Conservation (phyloP, 2,329 filamentous ascomycete genomes). For the Cadophora sp. region DNA sequence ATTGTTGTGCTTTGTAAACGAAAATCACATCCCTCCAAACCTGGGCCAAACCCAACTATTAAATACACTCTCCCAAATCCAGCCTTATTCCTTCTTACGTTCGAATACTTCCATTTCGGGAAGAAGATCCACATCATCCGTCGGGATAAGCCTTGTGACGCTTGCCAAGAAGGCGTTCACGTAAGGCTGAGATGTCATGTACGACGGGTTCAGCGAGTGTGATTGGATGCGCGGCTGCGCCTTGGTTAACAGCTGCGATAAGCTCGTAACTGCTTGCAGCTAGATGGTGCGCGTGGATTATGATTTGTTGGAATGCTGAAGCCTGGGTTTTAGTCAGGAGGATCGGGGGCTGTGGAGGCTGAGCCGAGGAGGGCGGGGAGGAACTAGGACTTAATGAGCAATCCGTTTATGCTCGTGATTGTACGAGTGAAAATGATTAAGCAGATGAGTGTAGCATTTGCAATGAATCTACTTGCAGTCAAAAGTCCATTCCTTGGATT, state of each 20-base stretch:
- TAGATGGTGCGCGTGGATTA: neutral
- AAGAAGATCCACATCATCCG: neutral
- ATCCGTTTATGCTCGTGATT: too few relatives aligned
- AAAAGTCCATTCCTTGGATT: too few relatives aligned
- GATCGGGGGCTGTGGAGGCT: neutral
- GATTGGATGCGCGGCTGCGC: conserved; percentile 1
- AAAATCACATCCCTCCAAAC: neutral
- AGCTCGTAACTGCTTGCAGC: neutral
- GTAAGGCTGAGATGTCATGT: conserved; percentile 12
- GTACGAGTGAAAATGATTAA: too few relatives aligned
- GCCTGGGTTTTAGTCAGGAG: neutral
- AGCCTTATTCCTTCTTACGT: neutral
- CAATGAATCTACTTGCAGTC: too few relatives aligned
- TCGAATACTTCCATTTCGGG: neutral
- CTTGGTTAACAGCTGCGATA: conserved; percentile 3
- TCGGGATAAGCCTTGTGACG: conserved; percentile 9
- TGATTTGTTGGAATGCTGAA: conserved; percentile 12
- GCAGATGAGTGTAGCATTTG: too few relatives aligned
- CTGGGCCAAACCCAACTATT: neutral
- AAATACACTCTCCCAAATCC: neutral
- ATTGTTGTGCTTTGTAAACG: neutral
- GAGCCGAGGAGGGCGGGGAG: neutral
- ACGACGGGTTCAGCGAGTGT: neutral
- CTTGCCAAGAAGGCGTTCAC: conserved; percentile 2
- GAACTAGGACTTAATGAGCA: neutral